Base-by-base conservation (phyloP, 805 yeast species). In the Alloascoidea hylecoeti region DNA sequence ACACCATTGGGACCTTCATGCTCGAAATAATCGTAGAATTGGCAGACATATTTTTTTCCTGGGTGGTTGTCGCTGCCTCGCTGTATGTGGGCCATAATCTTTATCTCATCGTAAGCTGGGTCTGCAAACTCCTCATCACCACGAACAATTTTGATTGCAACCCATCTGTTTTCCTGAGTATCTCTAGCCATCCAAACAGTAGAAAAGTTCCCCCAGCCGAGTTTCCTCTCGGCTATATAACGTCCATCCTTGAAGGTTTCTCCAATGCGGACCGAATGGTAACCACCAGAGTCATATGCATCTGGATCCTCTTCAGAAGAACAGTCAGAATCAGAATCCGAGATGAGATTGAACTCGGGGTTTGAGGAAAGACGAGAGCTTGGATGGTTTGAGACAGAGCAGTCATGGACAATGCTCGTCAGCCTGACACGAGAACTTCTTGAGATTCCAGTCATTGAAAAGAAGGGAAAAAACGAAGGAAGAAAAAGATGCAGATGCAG, bases 181-280 rank as follows among this genome's bases (percentile, higher is more conserved):
- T 67, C 70, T 37, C 50, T 54, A 1, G 79, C 79, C 18, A 76
- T 52, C 82, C 82, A 76, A n/a, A 76, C 83, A 1, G 82, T 75
- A 32, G 78, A 70, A 46, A 76, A 76, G 48, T 75, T 80, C 27
- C 84, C 83, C 80, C 80, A 74, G 2, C 84, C 84, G 5, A 76
- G 56, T 50, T 75, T 75, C 18, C 80, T 56, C 15, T 71, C 58
- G 17, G 74, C 55, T 5, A 57, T 49, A 50, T 74, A 74, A 39
- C 47, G 28, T 17, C 64, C 58, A 39, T 61, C 56, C 35, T 58
- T 52, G 47, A 72, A 71, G 13, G 55, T 49, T 45, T 76, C 82
- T 18, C 76, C 75, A 18, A 70, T 63, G 40, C 46, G 58, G 3
- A 75, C 75, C 2, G 81, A 78, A 49, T 75, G 81, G 53, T 75